phyloP scores from a whole-genome alignment of 192 early-diverging fungal species.

The Coemansia sp. region DNA sequence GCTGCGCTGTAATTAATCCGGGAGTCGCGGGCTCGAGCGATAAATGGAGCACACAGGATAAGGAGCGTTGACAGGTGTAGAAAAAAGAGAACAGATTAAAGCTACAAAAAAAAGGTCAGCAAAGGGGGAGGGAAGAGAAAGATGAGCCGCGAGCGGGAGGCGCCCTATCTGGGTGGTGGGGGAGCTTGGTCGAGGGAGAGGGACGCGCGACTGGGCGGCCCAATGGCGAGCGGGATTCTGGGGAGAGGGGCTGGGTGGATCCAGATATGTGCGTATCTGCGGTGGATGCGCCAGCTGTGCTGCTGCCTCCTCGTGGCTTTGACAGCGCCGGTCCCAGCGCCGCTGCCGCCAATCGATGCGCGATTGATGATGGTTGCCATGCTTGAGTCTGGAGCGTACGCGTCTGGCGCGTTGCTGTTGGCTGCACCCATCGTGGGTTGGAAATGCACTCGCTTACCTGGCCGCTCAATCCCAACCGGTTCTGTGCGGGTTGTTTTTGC shows the following conservation, averaged over 20 bases:
- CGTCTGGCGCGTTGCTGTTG: no score
- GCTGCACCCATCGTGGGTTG: no score
- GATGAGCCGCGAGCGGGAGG: not conserved
- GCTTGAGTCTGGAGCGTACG: no score
- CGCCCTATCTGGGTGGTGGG: not conserved
- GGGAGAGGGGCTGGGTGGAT: conserved; percentile 5
- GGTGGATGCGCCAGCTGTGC: not conserved
- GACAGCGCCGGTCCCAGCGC: not conserved
- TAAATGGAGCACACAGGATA: not conserved
- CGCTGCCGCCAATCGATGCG: conserved; percentile 5
- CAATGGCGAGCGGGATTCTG: conserved; percentile 4
- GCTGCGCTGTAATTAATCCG: conserved; percentile 41
- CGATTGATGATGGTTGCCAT: not conserved
- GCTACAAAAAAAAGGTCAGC: conserved; percentile 2
- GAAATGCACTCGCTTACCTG: no score
- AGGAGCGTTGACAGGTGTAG: conserved; percentile 6
- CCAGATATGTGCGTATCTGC: conserved; percentile 4
- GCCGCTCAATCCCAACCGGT: conserved; percentile 10
- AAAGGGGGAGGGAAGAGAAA: not conserved
- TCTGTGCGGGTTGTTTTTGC: no score
- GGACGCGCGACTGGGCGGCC: not conserved
- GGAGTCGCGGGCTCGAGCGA: conserved; percentile 9
- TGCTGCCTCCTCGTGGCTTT: conserved; percentile 11
- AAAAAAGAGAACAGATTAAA: conserved; percentile 9
- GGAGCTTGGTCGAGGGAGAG: not conserved